Evolutionary conservation across 306 rosid genomes (phyloP).

Genomic region (Cicer cuneatum): DNA sequence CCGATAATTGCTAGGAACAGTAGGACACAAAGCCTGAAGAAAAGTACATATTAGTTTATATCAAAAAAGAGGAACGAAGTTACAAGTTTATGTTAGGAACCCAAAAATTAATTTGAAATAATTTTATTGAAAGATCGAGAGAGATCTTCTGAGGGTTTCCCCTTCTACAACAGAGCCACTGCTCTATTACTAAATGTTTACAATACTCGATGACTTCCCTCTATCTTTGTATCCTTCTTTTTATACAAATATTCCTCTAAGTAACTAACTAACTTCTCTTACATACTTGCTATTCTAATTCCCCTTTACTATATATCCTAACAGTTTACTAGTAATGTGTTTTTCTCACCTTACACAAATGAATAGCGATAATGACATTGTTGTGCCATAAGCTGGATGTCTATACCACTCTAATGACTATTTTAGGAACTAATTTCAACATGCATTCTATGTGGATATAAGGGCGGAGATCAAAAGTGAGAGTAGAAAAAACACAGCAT

Average conservation of each 20-base stretch:
- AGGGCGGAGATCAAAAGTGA: slow-evolving; percentile 24
- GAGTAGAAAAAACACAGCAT: slow-evolving; percentile 25
- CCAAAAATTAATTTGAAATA: background rate
- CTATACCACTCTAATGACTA: slow-evolving; percentile 15
- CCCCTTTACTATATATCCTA: background rate
- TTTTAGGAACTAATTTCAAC: slow-evolving; percentile 30
- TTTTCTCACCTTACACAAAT: slow-evolving; percentile 14
- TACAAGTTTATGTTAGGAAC: background rate
- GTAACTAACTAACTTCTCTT: background rate
- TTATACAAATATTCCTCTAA: background rate
- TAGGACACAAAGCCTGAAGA: slow-evolving; percentile 65
- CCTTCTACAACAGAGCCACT: background rate
- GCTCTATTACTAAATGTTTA: background rate
- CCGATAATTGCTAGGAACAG: slow-evolving; percentile 71
- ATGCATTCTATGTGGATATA: background rate
- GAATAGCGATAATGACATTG: slow-evolving; percentile 7
- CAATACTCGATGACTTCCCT: background rate
- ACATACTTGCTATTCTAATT: background rate
- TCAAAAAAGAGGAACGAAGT: slow-evolving; percentile 28
- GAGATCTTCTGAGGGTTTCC: background rate
- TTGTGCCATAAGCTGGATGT: slow-evolving; percentile 34
- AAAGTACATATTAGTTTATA: slow-evolving; percentile 33
- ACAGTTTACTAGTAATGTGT: slow-evolving; percentile 10
- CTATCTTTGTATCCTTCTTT: background rate
- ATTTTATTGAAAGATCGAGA: background rate